These are phyloP conservation scores for Rhizoctonia solani DNA, from an alignment of 1,284 basidiomycete genomes.

Conservation along the genomic window DNA sequence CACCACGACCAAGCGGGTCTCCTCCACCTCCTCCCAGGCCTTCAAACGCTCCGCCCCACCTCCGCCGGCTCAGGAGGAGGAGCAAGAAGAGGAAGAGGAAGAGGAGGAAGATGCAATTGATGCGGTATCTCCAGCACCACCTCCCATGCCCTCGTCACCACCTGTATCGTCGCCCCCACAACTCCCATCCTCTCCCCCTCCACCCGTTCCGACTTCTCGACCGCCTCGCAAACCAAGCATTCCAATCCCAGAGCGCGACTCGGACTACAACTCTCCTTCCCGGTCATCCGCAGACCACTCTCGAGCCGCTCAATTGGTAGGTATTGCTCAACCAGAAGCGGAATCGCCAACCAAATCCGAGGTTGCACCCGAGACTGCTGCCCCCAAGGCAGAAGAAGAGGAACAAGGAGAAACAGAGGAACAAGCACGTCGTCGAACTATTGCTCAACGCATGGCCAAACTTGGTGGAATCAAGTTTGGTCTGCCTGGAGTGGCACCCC, in stretches of 20 bases:
- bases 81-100: no score
- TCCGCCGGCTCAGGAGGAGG: no score
- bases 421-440: constrained; percentile 56
- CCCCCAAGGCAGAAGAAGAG: not conserved
- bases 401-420: constrained; percentile 55
- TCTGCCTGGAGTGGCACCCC: constrained; percentile 50
- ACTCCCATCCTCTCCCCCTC: not conserved
- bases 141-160: constrained; percentile 14
- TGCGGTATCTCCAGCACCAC: constrained; percentile 25
- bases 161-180: not conserved
- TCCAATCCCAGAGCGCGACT: constrained; percentile 9
- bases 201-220: constrained; percentile 13
- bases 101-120: no score
- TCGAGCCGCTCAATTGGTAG: constrained; percentile 13
- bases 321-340: constrained; percentile 3
- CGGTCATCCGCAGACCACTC: not conserved
- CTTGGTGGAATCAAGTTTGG: constrained; percentile 74
- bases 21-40: no score
- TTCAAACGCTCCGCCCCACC: no score
- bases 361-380: not conserved
- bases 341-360: not conserved
- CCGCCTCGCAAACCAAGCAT: constrained; percentile 11
- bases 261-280: constrained; percentile 6
- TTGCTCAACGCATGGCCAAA: constrained; percentile 79
- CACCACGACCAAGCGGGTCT: constrained; percentile 17